phyloP scores from a whole-genome alignment of 176 grass and related monocot genomes.

The Neostapfia colusana region DNA sequence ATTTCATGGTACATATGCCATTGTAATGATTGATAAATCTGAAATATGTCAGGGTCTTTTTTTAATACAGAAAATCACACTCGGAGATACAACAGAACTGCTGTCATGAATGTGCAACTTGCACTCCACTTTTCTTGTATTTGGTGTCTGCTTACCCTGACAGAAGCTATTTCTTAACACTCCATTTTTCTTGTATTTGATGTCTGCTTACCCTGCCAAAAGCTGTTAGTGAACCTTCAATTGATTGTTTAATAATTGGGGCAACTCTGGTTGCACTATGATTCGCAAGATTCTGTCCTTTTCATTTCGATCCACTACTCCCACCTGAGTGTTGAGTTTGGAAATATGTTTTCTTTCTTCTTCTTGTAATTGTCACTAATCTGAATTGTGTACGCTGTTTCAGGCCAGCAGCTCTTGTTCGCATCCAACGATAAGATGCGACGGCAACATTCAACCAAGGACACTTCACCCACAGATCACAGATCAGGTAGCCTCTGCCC shows the following conservation, averaged over 20 bases:
- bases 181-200: too few species aligned
- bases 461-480: constrained; percentile 15
- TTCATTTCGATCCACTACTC: background rate
- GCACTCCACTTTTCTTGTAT: too few species aligned
- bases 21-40: background rate
- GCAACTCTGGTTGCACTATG: background rate
- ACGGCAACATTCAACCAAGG: background rate
- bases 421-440: background rate
- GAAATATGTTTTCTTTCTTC: background rate
- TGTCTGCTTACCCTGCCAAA: too few species aligned
- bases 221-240: too few species aligned
- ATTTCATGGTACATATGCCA: background rate
- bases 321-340: background rate
- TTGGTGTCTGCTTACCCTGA: too few species aligned
- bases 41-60: background rate
- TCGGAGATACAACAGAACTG: too few species aligned
- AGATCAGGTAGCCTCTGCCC: background rate
- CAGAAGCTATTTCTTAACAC: too few species aligned
- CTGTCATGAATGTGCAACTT: background rate
- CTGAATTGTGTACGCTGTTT: background rate
- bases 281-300: background rate
- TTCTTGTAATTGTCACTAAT: background rate
- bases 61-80: background rate
- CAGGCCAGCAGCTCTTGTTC: background rate
- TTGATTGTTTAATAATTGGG: background rate